phyloP scores from a whole-genome alignment of 371 early-diverging fungal genomes.

The Zancudomyces culisetae region DNA sequence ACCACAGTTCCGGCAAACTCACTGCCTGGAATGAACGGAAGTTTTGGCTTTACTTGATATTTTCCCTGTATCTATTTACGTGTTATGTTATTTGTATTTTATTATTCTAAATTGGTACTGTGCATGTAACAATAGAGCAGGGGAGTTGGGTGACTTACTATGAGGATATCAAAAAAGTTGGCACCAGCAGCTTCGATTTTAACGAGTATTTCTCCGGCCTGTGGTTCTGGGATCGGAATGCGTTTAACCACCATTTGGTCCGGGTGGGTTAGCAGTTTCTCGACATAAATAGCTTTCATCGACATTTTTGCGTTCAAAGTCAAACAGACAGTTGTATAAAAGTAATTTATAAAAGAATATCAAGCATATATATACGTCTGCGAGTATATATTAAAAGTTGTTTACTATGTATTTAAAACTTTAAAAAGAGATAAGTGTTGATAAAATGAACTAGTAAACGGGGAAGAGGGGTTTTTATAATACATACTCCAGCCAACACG shows the following conservation, averaged over 20 bases:
- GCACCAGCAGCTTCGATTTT: conserved; percentile 51
- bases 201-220: conserved; percentile 41
- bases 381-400: too few species aligned
- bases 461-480: too few species aligned
- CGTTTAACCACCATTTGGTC: conserved; percentile 42
- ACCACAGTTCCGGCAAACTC: conserved; percentile 46
- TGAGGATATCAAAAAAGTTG: conserved; percentile 70
- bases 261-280: conserved; percentile 45
- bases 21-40: conserved; percentile 68
- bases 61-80: conserved; percentile 42
- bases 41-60: conserved; percentile 61
- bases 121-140: too few species aligned
- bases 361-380: too few species aligned
- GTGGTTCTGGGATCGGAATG: conserved; percentile 34
- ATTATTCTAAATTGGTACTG: too few species aligned
- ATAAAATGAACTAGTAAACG: too few species aligned
- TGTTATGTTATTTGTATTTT: too few species aligned
- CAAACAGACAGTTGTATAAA: too few species aligned
- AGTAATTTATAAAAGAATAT: too few species aligned
- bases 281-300: conserved; percentile 56
- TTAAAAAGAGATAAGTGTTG: too few species aligned
- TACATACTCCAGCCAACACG: too few species aligned
- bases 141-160: conserved; percentile 23
- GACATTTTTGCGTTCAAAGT: background rate
- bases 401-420: too few species aligned